Percentiles rank a stretch among this genome's conserved stretches.
Evolutionary conservation across 331 rosid species (phyloP).

Genomic region (Erythrophleum ivorense): DNA sequence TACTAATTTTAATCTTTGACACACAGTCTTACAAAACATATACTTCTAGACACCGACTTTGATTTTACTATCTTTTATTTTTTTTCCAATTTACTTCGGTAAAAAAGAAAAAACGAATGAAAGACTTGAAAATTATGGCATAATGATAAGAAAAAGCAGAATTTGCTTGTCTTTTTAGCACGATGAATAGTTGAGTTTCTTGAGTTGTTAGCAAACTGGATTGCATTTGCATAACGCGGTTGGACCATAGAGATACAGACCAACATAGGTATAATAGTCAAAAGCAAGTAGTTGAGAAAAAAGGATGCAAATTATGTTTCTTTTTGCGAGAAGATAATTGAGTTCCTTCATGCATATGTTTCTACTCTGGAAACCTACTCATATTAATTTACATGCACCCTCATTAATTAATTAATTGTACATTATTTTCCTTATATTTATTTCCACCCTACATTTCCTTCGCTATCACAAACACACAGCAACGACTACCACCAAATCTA

Average conservation of each 20-base stretch:
- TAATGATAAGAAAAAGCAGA: background rate
- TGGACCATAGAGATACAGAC: background rate
- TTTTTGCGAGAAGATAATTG: background rate
- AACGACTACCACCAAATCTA: constrained; percentile 18
- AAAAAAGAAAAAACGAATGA: background rate
- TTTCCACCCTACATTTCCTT: too few species aligned
- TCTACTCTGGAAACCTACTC: constrained; percentile 5
- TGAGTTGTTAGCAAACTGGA: constrained; percentile 11
- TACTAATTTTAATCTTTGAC: too few species aligned
- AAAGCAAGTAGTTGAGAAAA: background rate
- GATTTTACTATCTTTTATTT: background rate
- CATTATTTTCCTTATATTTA: too few species aligned
- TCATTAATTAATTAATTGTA: background rate
- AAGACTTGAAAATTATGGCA: background rate
- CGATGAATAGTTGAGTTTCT: background rate
- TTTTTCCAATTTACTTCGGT: too few species aligned
- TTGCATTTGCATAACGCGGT: constrained; percentile 9
- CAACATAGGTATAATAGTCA: background rate
- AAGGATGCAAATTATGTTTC: background rate
- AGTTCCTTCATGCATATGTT: background rate
- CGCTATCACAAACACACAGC: background rate
- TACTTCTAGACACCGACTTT: background rate
- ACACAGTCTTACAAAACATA: background rate
- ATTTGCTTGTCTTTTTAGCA: background rate
- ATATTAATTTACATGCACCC: background rate